Evolutionary conservation across 352 stramenopile species (phyloP).

Genomic region (Pythium angustatum): DNA sequence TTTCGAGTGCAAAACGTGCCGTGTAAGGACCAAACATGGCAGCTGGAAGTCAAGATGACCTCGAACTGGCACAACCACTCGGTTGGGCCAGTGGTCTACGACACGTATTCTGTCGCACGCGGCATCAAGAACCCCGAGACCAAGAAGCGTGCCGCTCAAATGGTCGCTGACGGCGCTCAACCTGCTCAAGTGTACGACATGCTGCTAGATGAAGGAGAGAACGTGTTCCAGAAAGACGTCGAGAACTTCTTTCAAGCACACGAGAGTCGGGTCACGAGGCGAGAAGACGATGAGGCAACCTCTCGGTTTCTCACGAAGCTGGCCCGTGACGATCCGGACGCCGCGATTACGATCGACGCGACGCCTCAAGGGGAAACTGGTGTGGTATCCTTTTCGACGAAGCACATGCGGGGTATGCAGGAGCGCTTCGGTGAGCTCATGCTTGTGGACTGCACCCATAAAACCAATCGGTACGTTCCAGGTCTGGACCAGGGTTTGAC

Average conservation of each 20-base stretch:
- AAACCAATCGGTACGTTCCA: constrained; percentile 17
- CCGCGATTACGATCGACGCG: too few relatives aligned
- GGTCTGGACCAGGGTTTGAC: background rate
- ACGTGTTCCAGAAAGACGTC: background rate
- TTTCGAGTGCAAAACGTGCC: background rate
- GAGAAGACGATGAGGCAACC: too few relatives aligned
- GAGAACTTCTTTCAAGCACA: too few relatives aligned
- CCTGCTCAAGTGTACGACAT: background rate
- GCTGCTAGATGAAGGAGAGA: background rate
- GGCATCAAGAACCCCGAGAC: background rate
- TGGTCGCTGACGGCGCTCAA: background rate
- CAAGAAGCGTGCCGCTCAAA: background rate
- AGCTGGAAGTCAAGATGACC: background rate
- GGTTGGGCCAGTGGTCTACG: background rate
- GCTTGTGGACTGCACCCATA: constrained; percentile 20
- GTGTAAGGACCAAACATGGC: background rate
- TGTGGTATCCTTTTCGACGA: background rate
- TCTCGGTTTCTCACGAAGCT: too few relatives aligned
- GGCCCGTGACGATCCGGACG: too few relatives aligned
- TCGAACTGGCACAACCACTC: background rate
- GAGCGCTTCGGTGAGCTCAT: constrained; percentile 1
- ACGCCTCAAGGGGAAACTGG: too few relatives aligned
- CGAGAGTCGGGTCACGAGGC: too few relatives aligned
- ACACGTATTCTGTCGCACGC: background rate
- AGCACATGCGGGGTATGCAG: background rate